Base-by-base conservation (phyloP, 805 yeast species). In the Tetrapisispora arboricola region DNA sequence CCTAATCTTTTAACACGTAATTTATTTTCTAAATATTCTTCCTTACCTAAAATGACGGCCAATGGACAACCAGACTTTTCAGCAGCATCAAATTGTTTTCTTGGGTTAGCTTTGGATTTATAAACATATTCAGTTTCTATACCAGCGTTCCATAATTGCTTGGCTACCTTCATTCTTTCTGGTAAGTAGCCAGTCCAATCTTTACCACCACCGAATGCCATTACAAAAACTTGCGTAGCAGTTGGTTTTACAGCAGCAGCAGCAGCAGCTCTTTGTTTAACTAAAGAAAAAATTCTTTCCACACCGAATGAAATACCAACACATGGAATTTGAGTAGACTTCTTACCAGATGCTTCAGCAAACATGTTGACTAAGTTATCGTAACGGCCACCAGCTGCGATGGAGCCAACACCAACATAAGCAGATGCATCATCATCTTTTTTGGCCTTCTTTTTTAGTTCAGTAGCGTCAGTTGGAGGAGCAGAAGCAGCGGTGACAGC, bases 191-290 rank as follows among this genome's bases (percentile, higher is more conserved):
- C 98, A 45, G 72, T 78, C 96, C 96, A 88, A 46, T 82, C 94
- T 53, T 84, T 84, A 55, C 97, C 98, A 55, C 96, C 97, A 50
- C 98, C 98, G 57, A 92, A 88, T 1, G 98, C 97, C 96, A 92
- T 88, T 38, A 92, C 81, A 57, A 71, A 92, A 12, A 85, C 97
- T 62, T 92, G 94, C 16, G 98, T 94, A 29, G 90, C 78, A 22
- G 88, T 73, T 27, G 96, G 78, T 53, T 92, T 77, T 42, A 88
- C 71, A 44, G 51, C 72, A 25, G 78, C 78, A 50, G 75, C 72
- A 40, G 76, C 64, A 24, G 75, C 75, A 32, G 74, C 71, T 60
- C 94, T 76, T 39, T 84, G 80, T 61, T 84, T 87, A 54, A 92
- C 78, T 45, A 92, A 66, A 8, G 97, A 86, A 61, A 92, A 92